phyloP scores from a whole-genome alignment of 495 filamentous ascomycete species.

The Xylaria bambusicola region DNA sequence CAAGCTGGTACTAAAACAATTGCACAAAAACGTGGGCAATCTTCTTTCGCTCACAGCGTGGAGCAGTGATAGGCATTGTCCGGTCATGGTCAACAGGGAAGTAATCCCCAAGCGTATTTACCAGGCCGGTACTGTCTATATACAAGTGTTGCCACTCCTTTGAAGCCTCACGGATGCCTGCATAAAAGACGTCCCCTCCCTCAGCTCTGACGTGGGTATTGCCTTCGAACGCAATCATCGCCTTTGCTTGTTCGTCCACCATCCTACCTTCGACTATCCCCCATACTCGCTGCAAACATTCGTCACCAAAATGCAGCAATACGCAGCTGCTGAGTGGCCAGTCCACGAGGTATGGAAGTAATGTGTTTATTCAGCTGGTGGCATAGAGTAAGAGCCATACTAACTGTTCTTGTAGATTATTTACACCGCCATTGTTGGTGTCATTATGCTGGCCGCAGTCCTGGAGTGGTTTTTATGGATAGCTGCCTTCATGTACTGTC shows the following conservation, averaged over 20 bases:
- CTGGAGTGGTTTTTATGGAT: conserved; percentile 97
- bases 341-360: conserved; percentile 61
- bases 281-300: conserved; percentile 3
- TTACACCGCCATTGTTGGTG: conserved; percentile 79
- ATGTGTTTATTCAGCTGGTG: not conserved
- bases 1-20: not conserved
- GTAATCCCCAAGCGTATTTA: conserved; percentile 11
- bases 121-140: not conserved
- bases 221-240: not conserved
- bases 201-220: conserved; percentile 11
- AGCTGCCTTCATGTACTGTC: conserved; percentile 87
- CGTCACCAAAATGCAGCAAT: conserved; percentile 40
- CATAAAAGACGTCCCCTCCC: conserved; percentile 18
- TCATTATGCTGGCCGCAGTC: conserved; percentile 80
- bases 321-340: conserved; percentile 55
- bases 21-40: conserved; percentile 12
- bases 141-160: conserved; percentile 1
- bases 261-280: conserved; percentile 7
- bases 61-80: conserved; percentile 11
- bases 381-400: not conserved
- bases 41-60: conserved; percentile 12
- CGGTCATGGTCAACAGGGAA: conserved; percentile 4
- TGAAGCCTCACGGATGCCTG: conserved; percentile 18
- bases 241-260: conserved; percentile 1
- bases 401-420: conserved; percentile 45